These are phyloP conservation scores for Viridothelium virens DNA, from an alignment of 495 filamentous ascomycete genomes.

Conservation along the genomic window DNA sequence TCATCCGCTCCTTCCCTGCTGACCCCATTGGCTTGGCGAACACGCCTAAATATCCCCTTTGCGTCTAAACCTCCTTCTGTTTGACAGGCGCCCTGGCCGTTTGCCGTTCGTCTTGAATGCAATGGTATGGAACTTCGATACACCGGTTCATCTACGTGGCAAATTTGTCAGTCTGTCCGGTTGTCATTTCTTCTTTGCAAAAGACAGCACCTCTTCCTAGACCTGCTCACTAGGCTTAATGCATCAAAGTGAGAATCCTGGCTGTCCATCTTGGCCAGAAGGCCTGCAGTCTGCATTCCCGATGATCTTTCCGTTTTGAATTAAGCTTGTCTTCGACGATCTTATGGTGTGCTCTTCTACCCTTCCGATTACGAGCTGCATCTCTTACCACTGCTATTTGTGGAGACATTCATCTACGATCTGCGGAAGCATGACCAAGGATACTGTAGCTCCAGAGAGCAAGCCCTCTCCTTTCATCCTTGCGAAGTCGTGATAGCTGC, in stretches of 20 bases:
- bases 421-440: not conserved
- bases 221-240: not conserved
- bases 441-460: not conserved
- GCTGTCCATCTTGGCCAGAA: not conserved
- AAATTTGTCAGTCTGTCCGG: not conserved
- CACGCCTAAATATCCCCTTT: not conserved
- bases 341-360: not conserved
- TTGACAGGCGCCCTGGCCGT: not conserved
- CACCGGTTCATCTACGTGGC: not conserved
- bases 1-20: too few species aligned
- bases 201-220: not conserved
- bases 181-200: not conserved
- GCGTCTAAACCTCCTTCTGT: not conserved
- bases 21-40: not conserved
- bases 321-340: not conserved
- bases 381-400: not conserved
- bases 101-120: not conserved
- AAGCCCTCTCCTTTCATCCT: not conserved
- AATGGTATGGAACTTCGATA: not conserved
- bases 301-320: not conserved
- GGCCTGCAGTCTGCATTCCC: not conserved
- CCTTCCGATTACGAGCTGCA: not conserved
- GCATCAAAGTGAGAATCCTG: not conserved
- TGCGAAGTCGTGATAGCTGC: not conserved
- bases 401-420: not conserved